Conservation (phyloP, 768 basidiomycete species). For the Serpula lacrymans region DNA sequence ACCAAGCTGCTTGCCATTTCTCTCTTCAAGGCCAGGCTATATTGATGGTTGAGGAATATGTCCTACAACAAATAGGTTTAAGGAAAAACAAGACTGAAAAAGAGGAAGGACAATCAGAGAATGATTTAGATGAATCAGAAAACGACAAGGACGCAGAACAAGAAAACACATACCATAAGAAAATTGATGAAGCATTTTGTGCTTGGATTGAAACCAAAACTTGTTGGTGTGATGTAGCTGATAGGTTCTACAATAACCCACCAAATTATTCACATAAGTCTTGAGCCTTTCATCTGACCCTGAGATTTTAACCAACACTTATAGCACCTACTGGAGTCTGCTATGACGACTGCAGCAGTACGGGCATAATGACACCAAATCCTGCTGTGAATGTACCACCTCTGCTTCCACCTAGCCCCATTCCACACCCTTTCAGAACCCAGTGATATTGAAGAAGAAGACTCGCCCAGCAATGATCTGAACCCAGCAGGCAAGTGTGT, state of each 20-base stretch:
- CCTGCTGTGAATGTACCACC: too few species aligned
- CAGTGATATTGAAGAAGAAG: too few species aligned
- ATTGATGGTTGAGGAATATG: slow-evolving; percentile 23
- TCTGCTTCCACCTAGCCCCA: too few species aligned
- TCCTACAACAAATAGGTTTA: too few species aligned
- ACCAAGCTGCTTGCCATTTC: slow-evolving; percentile 20
- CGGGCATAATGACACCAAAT: too few species aligned
- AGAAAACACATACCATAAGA: slow-evolving; percentile 13
- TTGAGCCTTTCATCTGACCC: neutral
- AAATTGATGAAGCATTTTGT: slow-evolving; percentile 27
- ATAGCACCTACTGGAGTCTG: slow-evolving; percentile 15
- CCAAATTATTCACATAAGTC: slow-evolving; percentile 14
- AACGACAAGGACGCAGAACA: slow-evolving; percentile 12
- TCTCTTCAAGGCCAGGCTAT: slow-evolving; percentile 21
- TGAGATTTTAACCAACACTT: neutral
- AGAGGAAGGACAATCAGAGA: neutral
- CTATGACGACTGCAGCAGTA: slow-evolving; percentile 17
- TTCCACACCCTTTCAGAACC: too few species aligned
- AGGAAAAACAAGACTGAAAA: too few species aligned
- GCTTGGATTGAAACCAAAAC: slow-evolving; percentile 22
- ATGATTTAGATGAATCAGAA: too few species aligned
- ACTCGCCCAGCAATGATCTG: neutral
- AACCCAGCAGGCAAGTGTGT: slow-evolving; percentile 20
- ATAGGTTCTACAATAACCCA: slow-evolving; percentile 33
- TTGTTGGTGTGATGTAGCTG: slow-evolving; percentile 26